Conservation (phyloP, 768 basidiomycete genomes). For the Rhodosporidiobolus odoratus region DNA sequence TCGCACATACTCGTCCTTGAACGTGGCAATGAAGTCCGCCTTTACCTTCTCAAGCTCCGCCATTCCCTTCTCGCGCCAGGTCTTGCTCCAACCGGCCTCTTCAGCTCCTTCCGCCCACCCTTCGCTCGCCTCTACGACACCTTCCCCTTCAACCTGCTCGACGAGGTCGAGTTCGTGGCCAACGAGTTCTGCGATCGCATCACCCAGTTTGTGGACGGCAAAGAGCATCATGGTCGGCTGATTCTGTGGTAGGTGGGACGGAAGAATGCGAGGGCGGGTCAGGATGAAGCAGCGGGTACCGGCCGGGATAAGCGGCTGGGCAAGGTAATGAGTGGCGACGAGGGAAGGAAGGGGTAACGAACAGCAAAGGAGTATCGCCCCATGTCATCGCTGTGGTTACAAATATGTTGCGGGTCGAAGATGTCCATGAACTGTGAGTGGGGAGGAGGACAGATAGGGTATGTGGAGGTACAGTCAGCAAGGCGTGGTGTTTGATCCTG, state of each 20-base stretch:
- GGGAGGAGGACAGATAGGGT: background rate
- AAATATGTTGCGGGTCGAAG: conserved; percentile 75
- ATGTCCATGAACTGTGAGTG: conserved; percentile 76
- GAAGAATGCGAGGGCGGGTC: conserved; percentile 30
- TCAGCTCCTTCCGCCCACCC: conserved; percentile 63
- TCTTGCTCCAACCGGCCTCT: conserved; percentile 53
- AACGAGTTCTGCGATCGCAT: conserved; percentile 72
- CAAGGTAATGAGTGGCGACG: too few species aligned
- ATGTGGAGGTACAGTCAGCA: too few species aligned
- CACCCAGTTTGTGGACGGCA: conserved; percentile 61
- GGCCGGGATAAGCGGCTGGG: too few species aligned
- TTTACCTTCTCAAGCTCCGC: conserved; percentile 60
- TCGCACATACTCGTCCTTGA: conserved; percentile 60
- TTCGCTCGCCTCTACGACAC: conserved; percentile 49
- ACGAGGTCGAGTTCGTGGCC: conserved; percentile 67
- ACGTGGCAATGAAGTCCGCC: conserved; percentile 57
- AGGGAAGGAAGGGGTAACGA: background rate
- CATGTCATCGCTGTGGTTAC: conserved; percentile 81
- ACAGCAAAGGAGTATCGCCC: conserved; percentile 39
- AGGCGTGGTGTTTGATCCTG: background rate
- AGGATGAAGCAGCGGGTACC: background rate
- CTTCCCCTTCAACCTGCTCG: conserved; percentile 38
- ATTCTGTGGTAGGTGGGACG: conserved; percentile 31
- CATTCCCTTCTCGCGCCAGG: conserved; percentile 60
- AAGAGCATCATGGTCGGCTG: conserved; percentile 56